Evolutionary conservation across 78 protist species (phyloP).

Genomic region (Dictyostelium brefeldianum): DNA sequence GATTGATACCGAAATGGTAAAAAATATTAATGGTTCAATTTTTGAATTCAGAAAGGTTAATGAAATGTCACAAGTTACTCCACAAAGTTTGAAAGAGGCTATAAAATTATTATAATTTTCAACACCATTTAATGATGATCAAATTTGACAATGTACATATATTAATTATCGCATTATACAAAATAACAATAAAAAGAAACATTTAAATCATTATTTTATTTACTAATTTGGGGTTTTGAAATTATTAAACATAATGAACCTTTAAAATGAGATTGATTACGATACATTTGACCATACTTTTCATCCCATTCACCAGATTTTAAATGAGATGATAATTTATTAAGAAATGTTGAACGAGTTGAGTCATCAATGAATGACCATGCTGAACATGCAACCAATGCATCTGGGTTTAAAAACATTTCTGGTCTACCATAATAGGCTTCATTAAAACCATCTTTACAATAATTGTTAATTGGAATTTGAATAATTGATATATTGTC

Average conservation of each 20-base stretch:
- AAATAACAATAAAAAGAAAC: no score
- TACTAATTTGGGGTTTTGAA: background rate
- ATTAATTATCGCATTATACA: no score
- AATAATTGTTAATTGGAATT: background rate
- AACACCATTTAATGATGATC: no score
- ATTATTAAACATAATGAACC: constrained; percentile 19
- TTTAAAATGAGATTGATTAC: constrained; percentile 10
- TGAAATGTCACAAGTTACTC: no score
- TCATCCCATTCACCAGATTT: constrained; percentile 34
- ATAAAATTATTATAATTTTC: no score
- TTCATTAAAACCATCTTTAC: background rate
- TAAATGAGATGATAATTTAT: background rate
- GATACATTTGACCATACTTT: background rate
- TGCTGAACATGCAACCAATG: background rate
- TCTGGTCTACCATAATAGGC: constrained; percentile 7
- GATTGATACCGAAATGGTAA: no score
- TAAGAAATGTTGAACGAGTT: background rate
- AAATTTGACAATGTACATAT: no score
- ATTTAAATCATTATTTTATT: background rate
- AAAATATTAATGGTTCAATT: no score
- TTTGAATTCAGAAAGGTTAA: no score
- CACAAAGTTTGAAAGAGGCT: no score
- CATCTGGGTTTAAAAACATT: background rate
- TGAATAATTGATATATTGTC: background rate
- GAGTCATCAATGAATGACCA: constrained; percentile 2